These are phyloP conservation scores for Schwanniomyces polymorphus DNA, from an alignment of 805 yeast genomes.

Conservation along the genomic window DNA sequence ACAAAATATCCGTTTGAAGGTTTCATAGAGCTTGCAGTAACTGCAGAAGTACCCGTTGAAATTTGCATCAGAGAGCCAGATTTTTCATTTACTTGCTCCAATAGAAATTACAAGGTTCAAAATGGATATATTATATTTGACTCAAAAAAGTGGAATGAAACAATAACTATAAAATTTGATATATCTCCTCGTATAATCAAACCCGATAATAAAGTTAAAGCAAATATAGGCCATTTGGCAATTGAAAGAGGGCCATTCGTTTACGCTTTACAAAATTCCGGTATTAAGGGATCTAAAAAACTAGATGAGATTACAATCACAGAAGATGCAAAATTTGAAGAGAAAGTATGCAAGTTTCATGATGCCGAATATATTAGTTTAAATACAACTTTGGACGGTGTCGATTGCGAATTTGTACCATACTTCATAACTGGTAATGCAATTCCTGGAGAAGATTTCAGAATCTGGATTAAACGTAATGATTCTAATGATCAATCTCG, in stretches of 20 bases:
- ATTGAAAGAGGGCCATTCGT: conserved; percentile 19
- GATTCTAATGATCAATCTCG: neutral
- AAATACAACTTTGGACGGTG: conserved; percentile 7
- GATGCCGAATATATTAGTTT: conserved; percentile 10
- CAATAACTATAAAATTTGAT: conserved; percentile 8
- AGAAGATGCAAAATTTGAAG: conserved; percentile 3
- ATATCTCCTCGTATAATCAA: conserved; percentile 9
- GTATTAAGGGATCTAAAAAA: conserved; percentile 3
- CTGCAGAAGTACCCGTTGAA: conserved; percentile 7
- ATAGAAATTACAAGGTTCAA: neutral
- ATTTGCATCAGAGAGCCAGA: conserved; percentile 13
- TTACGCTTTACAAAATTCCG: conserved; percentile 15
- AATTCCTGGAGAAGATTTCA: conserved; percentile 18
- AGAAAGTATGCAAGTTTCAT: neutral
- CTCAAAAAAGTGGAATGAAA: conserved; percentile 7
- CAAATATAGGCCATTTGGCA: conserved; percentile 15
- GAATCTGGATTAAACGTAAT: conserved; percentile 13
- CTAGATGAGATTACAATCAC: conserved; percentile 10
- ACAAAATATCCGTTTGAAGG: conserved; percentile 14
- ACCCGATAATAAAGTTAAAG: conserved; percentile 15
- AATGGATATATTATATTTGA: conserved; percentile 12
- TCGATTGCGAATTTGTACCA: conserved; percentile 11
- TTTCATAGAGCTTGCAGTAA: conserved; percentile 3
- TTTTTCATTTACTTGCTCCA: conserved; percentile 2
- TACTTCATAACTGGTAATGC: conserved; percentile 18